These are phyloP conservation scores for Fusarium algeriense DNA, from an alignment of 2,329 filamentous ascomycete species.

Conservation along the genomic window DNA sequence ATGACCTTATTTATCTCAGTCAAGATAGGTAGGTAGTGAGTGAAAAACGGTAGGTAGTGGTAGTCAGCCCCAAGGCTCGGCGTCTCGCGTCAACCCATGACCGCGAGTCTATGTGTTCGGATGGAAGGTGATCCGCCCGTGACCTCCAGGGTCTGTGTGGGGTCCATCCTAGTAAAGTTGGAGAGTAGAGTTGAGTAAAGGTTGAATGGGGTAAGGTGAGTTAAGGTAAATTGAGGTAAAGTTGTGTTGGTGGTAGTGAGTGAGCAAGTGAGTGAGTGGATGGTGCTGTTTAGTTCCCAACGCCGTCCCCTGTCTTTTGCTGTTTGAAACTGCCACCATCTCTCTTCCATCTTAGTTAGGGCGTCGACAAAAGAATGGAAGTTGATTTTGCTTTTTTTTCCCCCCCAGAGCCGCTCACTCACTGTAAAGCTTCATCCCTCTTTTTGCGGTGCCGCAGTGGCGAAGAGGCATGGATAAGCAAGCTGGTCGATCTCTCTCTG, in stretches of 20 bases:
- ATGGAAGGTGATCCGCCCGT: conserved; percentile 9
- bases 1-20: neutral
- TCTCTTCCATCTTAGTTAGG: neutral
- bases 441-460: conserved; percentile 3
- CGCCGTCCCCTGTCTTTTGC: conserved; percentile 7
- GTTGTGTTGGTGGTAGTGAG: conserved; percentile 4
- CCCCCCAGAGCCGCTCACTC: conserved; percentile 5
- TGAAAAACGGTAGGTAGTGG: neutral
- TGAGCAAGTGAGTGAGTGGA: neutral
- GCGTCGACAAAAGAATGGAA: conserved; percentile 8
- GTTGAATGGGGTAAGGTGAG: neutral
- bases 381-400: conserved; percentile 21
- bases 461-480: neutral
- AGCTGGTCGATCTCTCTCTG: neutral
- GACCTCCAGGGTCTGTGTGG: conserved; percentile 26
- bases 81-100: conserved; percentile 21
- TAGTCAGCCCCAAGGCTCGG: conserved; percentile 15
- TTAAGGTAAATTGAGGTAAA: conserved; percentile 1
- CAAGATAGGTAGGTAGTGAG: neutral
- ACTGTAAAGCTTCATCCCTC: conserved; percentile 3
- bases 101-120: conserved; percentile 24
- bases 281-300: conserved; percentile 9
- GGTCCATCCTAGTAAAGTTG: neutral
- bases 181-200: conserved; percentile 1
- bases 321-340: conserved; percentile 22